Evolutionary conservation across 1,284 basidiomycete genomes (phyloP).

Genomic region (Rhizoctonia solani): DNA sequence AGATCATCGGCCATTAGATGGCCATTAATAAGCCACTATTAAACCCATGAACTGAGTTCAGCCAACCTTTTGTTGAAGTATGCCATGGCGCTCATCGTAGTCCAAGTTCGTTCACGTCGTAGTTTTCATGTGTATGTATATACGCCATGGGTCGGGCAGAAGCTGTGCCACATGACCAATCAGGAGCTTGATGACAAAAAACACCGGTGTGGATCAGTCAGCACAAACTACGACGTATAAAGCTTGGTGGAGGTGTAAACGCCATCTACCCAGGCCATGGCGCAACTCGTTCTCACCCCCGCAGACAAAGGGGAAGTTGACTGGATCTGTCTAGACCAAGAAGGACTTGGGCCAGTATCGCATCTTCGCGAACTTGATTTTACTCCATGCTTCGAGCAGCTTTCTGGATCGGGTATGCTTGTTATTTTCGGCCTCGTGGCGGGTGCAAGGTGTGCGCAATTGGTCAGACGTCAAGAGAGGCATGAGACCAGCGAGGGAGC

Average conservation of each 20-base stretch:
- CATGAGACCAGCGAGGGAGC: constrained; percentile 48
- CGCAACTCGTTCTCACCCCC: constrained; percentile 22
- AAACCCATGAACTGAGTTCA: too few species aligned
- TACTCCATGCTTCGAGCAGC: constrained; percentile 83
- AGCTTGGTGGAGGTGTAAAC: neutral
- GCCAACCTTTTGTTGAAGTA: too few species aligned
- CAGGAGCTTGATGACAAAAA: too few species aligned
- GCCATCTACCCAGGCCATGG: constrained; percentile 32
- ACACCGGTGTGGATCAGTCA: too few species aligned
- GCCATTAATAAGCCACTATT: too few species aligned
- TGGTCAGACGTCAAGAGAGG: constrained; percentile 43
- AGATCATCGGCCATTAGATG: too few species aligned
- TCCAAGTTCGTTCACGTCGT: too few species aligned
- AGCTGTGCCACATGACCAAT: too few species aligned
- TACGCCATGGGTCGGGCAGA: too few species aligned
- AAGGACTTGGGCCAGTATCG: constrained; percentile 71
- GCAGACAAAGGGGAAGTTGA: neutral
- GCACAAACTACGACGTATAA: neutral
- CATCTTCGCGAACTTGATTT: constrained; percentile 70
- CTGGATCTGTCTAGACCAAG: constrained; percentile 41
- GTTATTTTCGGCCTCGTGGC: constrained; percentile 54
- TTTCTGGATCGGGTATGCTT: constrained; percentile 61
- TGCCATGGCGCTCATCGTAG: too few species aligned
- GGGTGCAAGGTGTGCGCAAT: constrained; percentile 47
- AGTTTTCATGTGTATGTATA: too few species aligned